These are phyloP conservation scores for Phytophthora litchii DNA, from an alignment of 352 stramenopile species.

Conservation along the genomic window DNA sequence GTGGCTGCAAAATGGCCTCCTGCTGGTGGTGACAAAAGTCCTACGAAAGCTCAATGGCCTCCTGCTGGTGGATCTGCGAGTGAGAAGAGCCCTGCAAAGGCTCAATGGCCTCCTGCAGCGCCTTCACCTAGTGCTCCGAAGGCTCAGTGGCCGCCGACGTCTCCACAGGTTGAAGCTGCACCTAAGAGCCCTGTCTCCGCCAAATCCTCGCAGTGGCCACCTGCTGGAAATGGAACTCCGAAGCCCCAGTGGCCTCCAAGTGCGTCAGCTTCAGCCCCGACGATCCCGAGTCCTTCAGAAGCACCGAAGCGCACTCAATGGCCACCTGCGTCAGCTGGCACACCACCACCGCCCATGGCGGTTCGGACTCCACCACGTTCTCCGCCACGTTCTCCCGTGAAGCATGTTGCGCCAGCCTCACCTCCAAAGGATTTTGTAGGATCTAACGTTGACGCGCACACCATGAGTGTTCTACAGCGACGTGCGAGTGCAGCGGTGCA, in stretches of 20 bases:
- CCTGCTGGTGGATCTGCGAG: neutral
- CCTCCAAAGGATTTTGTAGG: slow-evolving; percentile 18
- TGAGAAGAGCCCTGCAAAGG: slow-evolving; percentile 30
- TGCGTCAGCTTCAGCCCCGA: slow-evolving; percentile 9
- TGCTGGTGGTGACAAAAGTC: neutral
- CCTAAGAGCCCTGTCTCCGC: slow-evolving; percentile 22
- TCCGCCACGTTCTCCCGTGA: slow-evolving; percentile 24
- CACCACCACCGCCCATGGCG: slow-evolving; percentile 29
- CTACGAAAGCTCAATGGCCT: neutral
- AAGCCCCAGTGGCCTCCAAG: slow-evolving; percentile 54
- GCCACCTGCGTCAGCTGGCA: slow-evolving; percentile 36
- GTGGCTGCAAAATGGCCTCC: slow-evolving; percentile 22
- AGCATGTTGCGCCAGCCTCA: slow-evolving; percentile 13
- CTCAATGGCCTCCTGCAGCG: slow-evolving; percentile 41
- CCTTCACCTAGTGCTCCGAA: slow-evolving; percentile 27
- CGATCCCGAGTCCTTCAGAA: slow-evolving; percentile 11
- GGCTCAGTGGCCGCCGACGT: slow-evolving; percentile 35
- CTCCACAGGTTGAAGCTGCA: slow-evolving; percentile 24
- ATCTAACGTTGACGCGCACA: slow-evolving; percentile 48
- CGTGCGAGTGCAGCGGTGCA: slow-evolving; percentile 60
- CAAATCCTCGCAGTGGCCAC: slow-evolving; percentile 26
- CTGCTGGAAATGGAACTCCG: slow-evolving; percentile 20
- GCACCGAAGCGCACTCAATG: slow-evolving; percentile 54
- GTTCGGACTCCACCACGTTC: slow-evolving; percentile 29
- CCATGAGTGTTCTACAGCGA: slow-evolving; percentile 64